Conservation (phyloP, 2,329 filamentous ascomycete genomes). For the Magnaporthiopsis incrustans region DNA sequence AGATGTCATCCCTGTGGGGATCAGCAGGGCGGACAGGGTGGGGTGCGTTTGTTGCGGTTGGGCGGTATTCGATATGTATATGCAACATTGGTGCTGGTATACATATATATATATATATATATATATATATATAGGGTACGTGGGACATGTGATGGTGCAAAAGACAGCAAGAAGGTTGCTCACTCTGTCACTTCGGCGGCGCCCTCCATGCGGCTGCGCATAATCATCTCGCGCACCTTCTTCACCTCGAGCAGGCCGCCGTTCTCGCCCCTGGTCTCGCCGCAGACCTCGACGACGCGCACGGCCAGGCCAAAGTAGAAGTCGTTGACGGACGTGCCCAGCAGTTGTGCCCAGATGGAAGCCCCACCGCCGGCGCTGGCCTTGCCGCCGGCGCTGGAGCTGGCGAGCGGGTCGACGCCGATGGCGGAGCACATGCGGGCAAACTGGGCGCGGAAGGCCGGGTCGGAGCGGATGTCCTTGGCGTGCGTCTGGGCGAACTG, state of each 20-base stretch:
- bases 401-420: slow-evolving; percentile 89
- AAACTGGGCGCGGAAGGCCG: slow-evolving; percentile 91
- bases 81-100: too few relatives aligned
- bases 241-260: slow-evolving; percentile 80
- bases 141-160: too few relatives aligned
- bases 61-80: too few relatives aligned
- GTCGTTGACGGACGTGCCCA: slow-evolving; percentile 88
- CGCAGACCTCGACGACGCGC: slow-evolving; percentile 88
- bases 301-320: slow-evolving; percentile 98
- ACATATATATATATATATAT: too few relatives aligned
- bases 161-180: slow-evolving; percentile 18
- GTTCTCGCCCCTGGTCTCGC: slow-evolving; percentile 80
- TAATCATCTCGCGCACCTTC: slow-evolving; percentile 71
- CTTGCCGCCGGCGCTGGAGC: slow-evolving; percentile 29
- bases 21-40: neutral
- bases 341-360: slow-evolving; percentile 86
- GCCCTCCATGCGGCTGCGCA: slow-evolving; percentile 65
- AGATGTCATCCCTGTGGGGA: slow-evolving; percentile 69
- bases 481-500: slow-evolving; percentile 93
- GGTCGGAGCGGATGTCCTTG: slow-evolving; percentile 92
- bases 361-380: slow-evolving; percentile 41
- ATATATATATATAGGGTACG: too few relatives aligned
- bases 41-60: too few relatives aligned
- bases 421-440: slow-evolving; percentile 98
- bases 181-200: slow-evolving; percentile 73